phyloP scores from a whole-genome alignment of 768 basidiomycete genomes.

The Pulveroboletus sp. region DNA sequence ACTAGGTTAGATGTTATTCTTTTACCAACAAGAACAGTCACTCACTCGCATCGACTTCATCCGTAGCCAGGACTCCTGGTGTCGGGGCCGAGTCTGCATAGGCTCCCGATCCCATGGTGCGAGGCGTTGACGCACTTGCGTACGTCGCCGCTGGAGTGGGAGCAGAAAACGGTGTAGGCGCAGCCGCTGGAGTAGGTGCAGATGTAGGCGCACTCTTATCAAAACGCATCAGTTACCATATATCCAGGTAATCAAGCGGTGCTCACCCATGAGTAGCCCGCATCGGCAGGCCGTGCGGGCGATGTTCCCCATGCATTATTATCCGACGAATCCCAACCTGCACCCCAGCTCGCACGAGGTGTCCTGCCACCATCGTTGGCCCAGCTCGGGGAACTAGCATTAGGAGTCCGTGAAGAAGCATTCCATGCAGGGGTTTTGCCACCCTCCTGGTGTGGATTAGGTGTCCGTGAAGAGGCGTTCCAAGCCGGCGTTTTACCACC shows the following conservation, averaged over 20 bases:
- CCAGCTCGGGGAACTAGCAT: conserved; percentile 23
- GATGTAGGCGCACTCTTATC: conserved; percentile 25
- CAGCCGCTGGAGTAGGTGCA: conserved; percentile 39
- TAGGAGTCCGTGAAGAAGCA: conserved; percentile 44
- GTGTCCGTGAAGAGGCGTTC: conserved; percentile 49
- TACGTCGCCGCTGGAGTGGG: conserved; percentile 30
- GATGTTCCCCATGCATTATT: conserved; percentile 30
- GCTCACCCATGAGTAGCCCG: conserved; percentile 34
- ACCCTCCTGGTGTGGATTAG: conserved; percentile 46
- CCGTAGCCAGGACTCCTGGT: conserved; percentile 25
- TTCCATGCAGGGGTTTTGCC: conserved; percentile 14
- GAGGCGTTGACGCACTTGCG: conserved; percentile 32
- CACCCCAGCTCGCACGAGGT: conserved; percentile 46
- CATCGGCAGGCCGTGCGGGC: conserved; percentile 30
- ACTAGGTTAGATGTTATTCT: conserved; percentile 18
- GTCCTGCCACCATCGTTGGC: conserved; percentile 43
- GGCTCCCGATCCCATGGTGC: conserved; percentile 22
- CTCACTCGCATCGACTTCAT: conserved; percentile 30
- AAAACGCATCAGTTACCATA: conserved; percentile 12
- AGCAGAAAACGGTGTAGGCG: conserved; percentile 37
- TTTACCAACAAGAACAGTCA: neutral
- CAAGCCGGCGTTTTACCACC: conserved; percentile 51
- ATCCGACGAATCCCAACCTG: conserved; percentile 27
- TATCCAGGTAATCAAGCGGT: conserved; percentile 17
- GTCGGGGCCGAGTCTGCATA: conserved; percentile 30